Conservation (phyloP, 345 rosid genomes). For the Orychophragmus violaceus region DNA sequence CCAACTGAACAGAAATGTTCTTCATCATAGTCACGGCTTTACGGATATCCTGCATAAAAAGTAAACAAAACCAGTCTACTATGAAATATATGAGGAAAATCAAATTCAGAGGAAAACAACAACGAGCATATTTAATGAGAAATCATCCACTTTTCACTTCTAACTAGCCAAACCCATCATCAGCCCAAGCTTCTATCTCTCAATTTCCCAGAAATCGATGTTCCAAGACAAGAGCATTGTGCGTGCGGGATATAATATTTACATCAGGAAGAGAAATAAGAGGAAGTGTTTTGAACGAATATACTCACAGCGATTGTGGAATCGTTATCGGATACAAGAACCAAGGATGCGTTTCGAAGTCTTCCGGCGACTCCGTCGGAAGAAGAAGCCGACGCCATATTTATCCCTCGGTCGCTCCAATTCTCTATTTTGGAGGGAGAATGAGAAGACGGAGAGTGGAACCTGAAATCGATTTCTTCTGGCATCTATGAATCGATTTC, state of each 20-base stretch:
- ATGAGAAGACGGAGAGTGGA: not conserved
- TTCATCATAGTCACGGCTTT: conserved; percentile 56
- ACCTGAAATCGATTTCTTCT: too few species aligned
- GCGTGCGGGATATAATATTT: too few species aligned
- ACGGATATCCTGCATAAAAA: conserved; percentile 56
- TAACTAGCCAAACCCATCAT: not conserved
- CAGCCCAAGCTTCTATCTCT: not conserved
- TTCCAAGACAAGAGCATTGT: too few species aligned
- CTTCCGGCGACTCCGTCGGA: conserved; percentile 40
- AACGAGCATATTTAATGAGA: conserved; percentile 2
- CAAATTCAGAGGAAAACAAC: not conserved
- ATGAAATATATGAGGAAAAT: not conserved
- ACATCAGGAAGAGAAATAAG: too few species aligned
- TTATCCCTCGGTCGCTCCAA: not conserved
- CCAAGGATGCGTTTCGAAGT: conserved; percentile 45
- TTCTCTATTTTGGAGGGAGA: conserved; percentile 18
- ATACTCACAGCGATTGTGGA: conserved; percentile 48
- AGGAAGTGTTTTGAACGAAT: not conserved
- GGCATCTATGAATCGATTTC: too few species aligned
- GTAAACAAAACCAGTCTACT: not conserved
- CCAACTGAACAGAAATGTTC: conserved; percentile 70
- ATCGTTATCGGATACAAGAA: conserved; percentile 46
- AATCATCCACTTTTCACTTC: not conserved
- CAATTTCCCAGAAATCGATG: conserved; percentile 7
- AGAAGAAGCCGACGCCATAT: conserved; percentile 43